Base-by-base conservation (phyloP, 2,329 filamentous ascomycete species). In the Aspergillus calidoustus region DNA sequence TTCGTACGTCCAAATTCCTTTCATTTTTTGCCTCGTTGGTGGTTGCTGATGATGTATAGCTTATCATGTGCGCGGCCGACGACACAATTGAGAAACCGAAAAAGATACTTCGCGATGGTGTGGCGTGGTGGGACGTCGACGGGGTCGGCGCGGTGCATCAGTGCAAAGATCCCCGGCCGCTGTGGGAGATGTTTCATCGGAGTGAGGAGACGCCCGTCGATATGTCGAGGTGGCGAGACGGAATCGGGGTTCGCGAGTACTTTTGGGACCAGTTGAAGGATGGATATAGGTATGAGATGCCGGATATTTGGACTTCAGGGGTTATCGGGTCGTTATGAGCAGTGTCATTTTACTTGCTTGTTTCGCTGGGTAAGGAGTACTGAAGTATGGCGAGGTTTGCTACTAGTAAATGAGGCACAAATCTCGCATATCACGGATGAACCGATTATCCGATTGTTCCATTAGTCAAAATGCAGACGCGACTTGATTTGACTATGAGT, bases 31-130 rank as follows among this genome's bases (percentile, higher is more conserved):
- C 28, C 9, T 15, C 19, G 31, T 11, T 9, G 30, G 22, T 11
- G 13, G 49, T 5, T 38, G 23, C 13, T 52, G 9, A 30, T 34
- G 7, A 13, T 13, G 17, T 15, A 7, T 28, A 57, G 63, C 34
- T 51, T 1, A 61, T 67, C 5, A 54, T 66, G 11, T 67, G 65
- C 47, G 57, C 58, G 6, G 65, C 60, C 7, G 65, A 67, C 25
- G 65, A 67, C 31, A 63, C 65, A 4, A 44, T 66, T 28, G 64
- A 67, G 47, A 25, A 30, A 19, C 53, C 64, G 4, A 54, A 53
- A 19, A 55, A 57, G 7, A n/a, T 44, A 2, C 13, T 50, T 15
- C 6, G 9, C 2, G 30, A 53, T 30, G 62, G 57, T 0, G 46
- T 53, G 44, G 41, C 51, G 6, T 59, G 48, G 15, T 64, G 58